Conservation (phyloP, 1,284 basidiomycete genomes). For the Xanthoconium separans region DNA sequence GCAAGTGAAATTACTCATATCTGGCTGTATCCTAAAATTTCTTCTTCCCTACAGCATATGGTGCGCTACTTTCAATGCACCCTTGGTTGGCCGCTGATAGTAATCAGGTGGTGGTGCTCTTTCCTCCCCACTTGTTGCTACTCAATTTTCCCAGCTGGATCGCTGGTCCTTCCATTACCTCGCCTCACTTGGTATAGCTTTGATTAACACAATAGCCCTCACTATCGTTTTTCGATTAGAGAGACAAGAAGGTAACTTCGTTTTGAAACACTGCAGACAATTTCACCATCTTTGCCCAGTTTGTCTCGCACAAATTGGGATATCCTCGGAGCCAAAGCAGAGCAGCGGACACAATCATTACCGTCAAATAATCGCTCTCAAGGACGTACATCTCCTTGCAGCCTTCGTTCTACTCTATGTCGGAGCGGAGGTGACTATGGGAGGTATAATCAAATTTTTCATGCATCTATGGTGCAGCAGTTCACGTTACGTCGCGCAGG, state of each 20-base stretch:
- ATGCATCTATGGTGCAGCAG: background rate
- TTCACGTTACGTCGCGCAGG: slow-evolving; percentile 20
- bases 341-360: slow-evolving; percentile 39
- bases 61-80: background rate
- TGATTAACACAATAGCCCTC: slow-evolving; percentile 43
- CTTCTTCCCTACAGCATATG: slow-evolving; percentile 12
- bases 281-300: no score
- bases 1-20: slow-evolving; percentile 3
- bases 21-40: slow-evolving; percentile 11
- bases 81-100: background rate
- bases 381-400: slow-evolving; percentile 49
- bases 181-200: slow-evolving; percentile 55
- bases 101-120: slow-evolving; percentile 54
- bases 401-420: slow-evolving; percentile 55
- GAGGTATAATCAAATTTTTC: slow-evolving; percentile 30
- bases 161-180: slow-evolving; percentile 67
- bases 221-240: slow-evolving; percentile 44
- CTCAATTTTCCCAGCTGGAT: slow-evolving; percentile 51
- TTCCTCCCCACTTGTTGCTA: slow-evolving; percentile 57
- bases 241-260: slow-evolving; percentile 14
- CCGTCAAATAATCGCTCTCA: slow-evolving; percentile 46
- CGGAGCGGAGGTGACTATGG: slow-evolving; percentile 43
- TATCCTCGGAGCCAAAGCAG: slow-evolving; percentile 20
- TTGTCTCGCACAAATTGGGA: no score
- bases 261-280: no score